These are phyloP conservation scores for Trichoderma sp. DNA, from an alignment of 2,329 filamentous ascomycete species.

Conservation along the genomic window DNA sequence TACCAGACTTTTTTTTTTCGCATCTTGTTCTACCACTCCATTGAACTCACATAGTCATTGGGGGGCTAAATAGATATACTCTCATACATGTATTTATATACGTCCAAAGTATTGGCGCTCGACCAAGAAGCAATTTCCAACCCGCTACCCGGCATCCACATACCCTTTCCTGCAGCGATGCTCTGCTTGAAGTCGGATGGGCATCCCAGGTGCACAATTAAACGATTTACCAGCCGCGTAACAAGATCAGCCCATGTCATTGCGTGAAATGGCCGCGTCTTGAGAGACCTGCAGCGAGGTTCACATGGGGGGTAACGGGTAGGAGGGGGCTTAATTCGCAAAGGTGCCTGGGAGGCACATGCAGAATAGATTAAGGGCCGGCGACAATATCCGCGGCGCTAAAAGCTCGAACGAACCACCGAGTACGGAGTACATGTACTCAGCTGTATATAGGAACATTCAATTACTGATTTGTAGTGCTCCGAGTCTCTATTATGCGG, in stretches of 20 bases:
- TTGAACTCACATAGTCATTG: too few relatives aligned
- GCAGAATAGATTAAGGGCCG: background rate
- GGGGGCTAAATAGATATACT: too few relatives aligned
- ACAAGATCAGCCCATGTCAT: background rate
- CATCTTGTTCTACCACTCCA: background rate
- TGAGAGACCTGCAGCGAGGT: background rate
- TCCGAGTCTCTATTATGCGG: background rate
- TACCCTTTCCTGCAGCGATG: background rate
- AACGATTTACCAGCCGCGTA: background rate
- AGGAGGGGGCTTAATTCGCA: background rate
- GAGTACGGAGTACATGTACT: background rate
- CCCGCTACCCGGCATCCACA: background rate
- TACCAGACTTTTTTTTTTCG: background rate
- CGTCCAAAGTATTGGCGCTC: background rate
- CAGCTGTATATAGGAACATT: background rate
- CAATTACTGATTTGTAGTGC: background rate
- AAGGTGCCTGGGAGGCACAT: background rate
- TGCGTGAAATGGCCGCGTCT: constrained; percentile 3
- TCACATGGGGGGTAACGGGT: background rate
- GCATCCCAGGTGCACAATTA: background rate
- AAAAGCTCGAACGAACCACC: background rate
- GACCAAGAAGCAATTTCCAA: background rate
- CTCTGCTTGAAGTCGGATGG: background rate
- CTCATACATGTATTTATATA: background rate
- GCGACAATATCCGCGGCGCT: background rate